Evolutionary conservation across 306 rosid genomes (phyloP).

Genomic region (Albizia julibrissin): DNA sequence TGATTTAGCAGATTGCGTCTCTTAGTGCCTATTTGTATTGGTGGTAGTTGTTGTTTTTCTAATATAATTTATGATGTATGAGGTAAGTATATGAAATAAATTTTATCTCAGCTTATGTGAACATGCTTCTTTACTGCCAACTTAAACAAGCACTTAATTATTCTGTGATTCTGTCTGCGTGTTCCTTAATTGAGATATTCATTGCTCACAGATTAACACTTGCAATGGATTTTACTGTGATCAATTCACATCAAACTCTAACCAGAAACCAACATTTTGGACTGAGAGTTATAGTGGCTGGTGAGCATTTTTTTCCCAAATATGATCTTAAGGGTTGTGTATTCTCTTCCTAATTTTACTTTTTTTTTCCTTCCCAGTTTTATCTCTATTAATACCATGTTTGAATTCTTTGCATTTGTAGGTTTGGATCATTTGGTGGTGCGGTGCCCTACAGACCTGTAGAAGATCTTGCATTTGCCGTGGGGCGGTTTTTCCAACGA

Average conservation of each 20-base stretch:
- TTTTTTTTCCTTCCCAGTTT: background rate
- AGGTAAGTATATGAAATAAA: too few relatives aligned
- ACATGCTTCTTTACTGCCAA: too few relatives aligned
- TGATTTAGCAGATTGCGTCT: slow-evolving; percentile 13
- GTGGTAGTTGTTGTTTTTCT: too few relatives aligned
- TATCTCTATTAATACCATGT: background rate
- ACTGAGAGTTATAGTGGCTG: slow-evolving; percentile 94
- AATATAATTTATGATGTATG: too few relatives aligned
- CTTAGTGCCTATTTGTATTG: background rate
- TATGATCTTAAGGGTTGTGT: background rate
- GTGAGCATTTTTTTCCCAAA: slow-evolving; percentile 40
- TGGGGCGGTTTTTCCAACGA: slow-evolving; percentile 84
- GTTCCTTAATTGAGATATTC: slow-evolving; percentile 13
- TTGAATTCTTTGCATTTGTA: slow-evolving; percentile 29
- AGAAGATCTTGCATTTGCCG: slow-evolving; percentile 91
- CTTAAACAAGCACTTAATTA: background rate
- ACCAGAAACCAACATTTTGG: slow-evolving; percentile 84
- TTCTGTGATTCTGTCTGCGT: background rate
- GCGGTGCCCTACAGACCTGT: slow-evolving; percentile 80
- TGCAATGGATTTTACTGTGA: slow-evolving; percentile 95
- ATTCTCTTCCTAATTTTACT: background rate
- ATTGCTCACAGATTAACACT: slow-evolving; percentile 72
- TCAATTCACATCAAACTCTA: slow-evolving; percentile 78
- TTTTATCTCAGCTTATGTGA: too few relatives aligned
- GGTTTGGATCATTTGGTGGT: slow-evolving; percentile 85